A percentile compares a stretch with the other conserved stretches of the same genome.
phyloP scores from a whole-genome alignment of 2,329 filamentous ascomycete genomes.

The Tolypocladium tundrense region DNA sequence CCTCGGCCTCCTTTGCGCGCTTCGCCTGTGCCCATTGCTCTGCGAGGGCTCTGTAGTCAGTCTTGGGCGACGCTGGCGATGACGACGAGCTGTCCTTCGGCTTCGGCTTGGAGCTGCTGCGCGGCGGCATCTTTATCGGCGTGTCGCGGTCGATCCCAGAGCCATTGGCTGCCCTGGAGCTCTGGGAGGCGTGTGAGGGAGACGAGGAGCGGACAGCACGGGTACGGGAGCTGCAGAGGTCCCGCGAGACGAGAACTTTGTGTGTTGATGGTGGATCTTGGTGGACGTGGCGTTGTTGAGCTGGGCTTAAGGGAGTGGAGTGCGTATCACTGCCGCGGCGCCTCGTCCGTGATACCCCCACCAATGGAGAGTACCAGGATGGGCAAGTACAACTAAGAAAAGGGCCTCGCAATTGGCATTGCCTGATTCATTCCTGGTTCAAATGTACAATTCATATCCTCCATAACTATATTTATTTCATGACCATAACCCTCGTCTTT shows the following conservation, averaged over 20 bases:
- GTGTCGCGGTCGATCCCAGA: slow-evolving; percentile 4
- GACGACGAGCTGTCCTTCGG: slow-evolving; percentile 11
- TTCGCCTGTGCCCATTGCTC: slow-evolving; percentile 45
- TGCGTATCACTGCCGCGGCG: not conserved
- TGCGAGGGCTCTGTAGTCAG: slow-evolving; percentile 43
- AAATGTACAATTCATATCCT: not conserved
- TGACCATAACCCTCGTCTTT: not conserved
- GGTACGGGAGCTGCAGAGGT: not conserved
- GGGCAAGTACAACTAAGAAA: too few species aligned
- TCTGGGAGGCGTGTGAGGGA: slow-evolving; percentile 1
- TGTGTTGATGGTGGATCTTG: not conserved
- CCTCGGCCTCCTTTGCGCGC: slow-evolving; percentile 33
- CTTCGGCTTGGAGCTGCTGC: slow-evolving; percentile 13
- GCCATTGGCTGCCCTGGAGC: slow-evolving; percentile 16
- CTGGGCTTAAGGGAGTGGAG: not conserved
- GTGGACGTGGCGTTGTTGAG: not conserved
- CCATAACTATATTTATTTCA: not conserved
- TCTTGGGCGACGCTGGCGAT: slow-evolving; percentile 1
- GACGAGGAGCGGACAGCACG: not conserved
- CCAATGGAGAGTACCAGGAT: not conserved
- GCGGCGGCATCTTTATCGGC: slow-evolving; percentile 15
- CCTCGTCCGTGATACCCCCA: not conserved
- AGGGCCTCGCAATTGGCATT: too few species aligned
- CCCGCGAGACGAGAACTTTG: not conserved
- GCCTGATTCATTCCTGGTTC: too few species aligned